Evolutionary conservation across 1,284 basidiomycete species (phyloP).

Genomic region (Apiotrichum laibachii): DNA sequence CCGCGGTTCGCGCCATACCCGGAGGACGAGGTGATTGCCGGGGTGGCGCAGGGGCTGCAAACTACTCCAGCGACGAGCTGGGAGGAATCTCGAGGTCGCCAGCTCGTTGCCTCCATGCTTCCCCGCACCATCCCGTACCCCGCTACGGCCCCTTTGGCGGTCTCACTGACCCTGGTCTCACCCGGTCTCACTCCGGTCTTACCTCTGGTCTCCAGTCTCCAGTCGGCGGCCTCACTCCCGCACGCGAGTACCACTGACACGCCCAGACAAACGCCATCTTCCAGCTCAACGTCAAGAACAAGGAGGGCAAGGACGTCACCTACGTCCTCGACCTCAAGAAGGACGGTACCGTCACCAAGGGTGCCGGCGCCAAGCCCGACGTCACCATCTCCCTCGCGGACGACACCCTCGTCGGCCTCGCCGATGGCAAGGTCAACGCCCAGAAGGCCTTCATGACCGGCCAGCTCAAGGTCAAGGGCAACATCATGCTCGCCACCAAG

Average conservation of each 20-base stretch:
- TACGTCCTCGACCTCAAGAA: conserved; percentile 96
- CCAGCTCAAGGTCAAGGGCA: conserved; percentile 59
- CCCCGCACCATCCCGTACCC: too few species aligned
- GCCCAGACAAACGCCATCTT: conserved; percentile 84
- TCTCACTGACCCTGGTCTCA: too few species aligned
- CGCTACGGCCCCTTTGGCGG: too few species aligned
- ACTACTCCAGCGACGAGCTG: too few species aligned
- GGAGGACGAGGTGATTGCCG: too few species aligned
- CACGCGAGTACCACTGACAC: neutral
- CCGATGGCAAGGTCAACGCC: conserved; percentile 60
- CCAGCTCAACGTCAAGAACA: conserved; percentile 80
- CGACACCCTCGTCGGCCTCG: conserved; percentile 46
- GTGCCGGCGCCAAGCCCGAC: conserved; percentile 62
- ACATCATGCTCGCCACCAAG: conserved; percentile 61
- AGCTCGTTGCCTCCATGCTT: too few species aligned
- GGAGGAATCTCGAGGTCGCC: neutral
- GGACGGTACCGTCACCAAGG: conserved; percentile 74
- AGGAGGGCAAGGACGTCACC: conserved; percentile 67
- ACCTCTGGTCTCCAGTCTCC: too few species aligned
- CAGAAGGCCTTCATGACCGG: conserved; percentile 95
- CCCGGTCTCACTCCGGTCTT: too few species aligned
- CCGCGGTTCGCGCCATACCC: too few species aligned
- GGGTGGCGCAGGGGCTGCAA: too few species aligned
- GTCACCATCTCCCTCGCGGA: conserved; percentile 47
- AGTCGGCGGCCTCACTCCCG: too few species aligned